phyloP scores from a whole-genome alignment of 176 grass and related monocot genomes.

The Avena sativa region DNA sequence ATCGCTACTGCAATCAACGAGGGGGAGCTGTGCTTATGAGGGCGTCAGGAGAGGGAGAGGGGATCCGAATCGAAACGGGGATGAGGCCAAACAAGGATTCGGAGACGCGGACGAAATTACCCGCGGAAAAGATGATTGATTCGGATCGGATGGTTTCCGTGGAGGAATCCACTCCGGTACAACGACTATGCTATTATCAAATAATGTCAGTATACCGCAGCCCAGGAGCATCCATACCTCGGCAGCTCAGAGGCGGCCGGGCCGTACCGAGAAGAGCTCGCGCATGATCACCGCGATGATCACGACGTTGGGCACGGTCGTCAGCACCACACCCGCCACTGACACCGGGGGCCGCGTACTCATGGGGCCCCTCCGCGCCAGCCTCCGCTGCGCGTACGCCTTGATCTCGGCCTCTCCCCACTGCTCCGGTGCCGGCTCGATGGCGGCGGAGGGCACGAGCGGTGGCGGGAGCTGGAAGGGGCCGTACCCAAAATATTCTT shows the following conservation, averaged over 20 bases:
- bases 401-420: too few relatives aligned
- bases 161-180: not conserved
- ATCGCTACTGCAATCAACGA: not conserved
- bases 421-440: too few relatives aligned
- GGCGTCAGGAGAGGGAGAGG: not conserved
- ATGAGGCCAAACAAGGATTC: not conserved
- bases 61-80: not conserved
- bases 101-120: not conserved
- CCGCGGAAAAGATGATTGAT: not conserved
- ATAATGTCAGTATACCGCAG: too few relatives aligned
- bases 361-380: too few relatives aligned
- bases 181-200: not conserved
- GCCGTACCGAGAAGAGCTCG: too few relatives aligned
- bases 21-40: not conserved
- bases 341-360: too few relatives aligned
- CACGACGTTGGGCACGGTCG: too few relatives aligned
- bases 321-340: too few relatives aligned
- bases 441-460: too few relatives aligned
- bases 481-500: not conserved
- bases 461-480: constrained; percentile 62
- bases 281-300: too few relatives aligned
- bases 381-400: too few relatives aligned
- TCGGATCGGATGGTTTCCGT: not conserved
- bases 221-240: constrained; percentile 3
- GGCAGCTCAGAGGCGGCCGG: constrained; percentile 41